A percentile compares a stretch with the other conserved stretches of the same genome.
These are phyloP conservation scores for Penicillium griseofulvum DNA, from an alignment of 2,329 filamentous ascomycete species.

Conservation along the genomic window DNA sequence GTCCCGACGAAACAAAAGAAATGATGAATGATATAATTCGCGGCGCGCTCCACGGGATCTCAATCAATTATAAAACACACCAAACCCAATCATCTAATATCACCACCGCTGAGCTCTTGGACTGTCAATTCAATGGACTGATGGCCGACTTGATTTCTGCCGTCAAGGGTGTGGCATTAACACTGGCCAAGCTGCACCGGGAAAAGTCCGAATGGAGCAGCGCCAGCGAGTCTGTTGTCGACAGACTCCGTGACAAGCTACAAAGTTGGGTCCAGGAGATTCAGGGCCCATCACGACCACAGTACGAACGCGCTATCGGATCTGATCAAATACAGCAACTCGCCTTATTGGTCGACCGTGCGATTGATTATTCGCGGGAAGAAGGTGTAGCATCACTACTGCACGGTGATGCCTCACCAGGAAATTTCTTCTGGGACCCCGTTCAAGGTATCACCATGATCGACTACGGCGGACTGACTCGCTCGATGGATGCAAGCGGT, in stretches of 20 bases:
- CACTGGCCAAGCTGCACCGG: background rate
- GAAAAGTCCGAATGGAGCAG: background rate
- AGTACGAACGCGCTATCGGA: background rate
- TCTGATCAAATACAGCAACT: background rate
- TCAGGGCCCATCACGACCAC: background rate
- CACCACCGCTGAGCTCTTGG: background rate
- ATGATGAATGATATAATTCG: slow-evolving; percentile 1
- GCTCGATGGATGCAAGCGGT: background rate
- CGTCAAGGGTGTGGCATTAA: background rate
- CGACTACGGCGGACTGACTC: background rate
- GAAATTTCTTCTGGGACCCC: background rate
- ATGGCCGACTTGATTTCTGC: background rate
- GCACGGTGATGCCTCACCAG: background rate
- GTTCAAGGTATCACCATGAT: slow-evolving; percentile 2
- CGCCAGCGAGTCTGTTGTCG: background rate
- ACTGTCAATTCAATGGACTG: background rate
- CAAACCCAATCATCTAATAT: background rate
- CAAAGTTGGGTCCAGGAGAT: background rate
- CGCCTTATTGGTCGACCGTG: background rate
- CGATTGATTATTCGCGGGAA: background rate
- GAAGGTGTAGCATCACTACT: background rate
- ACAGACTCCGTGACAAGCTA: background rate
- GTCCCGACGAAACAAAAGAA: background rate
- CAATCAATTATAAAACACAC: background rate
- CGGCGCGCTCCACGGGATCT: background rate